Evolutionary conservation across 805 yeast genomes (phyloP).

Genomic region (Nakazawaea populi): DNA sequence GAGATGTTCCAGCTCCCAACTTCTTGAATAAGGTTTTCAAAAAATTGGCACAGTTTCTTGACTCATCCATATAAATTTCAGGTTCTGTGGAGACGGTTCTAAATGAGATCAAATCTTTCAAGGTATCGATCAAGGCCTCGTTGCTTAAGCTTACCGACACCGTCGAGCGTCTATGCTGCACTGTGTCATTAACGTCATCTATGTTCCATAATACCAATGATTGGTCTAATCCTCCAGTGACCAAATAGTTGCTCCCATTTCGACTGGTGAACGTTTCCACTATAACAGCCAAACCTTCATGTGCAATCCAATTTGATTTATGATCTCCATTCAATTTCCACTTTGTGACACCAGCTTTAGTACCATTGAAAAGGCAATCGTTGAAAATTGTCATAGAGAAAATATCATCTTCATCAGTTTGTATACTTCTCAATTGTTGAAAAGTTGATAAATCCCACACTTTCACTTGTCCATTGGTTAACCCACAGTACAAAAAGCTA

Average conservation of each 20-base stretch:
- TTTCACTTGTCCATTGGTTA: conserved; percentile 66
- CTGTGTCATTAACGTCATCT: conserved; percentile 15
- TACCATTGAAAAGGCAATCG: conserved; percentile 59
- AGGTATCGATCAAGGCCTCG: conserved; percentile 58
- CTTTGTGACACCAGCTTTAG: conserved; percentile 43
- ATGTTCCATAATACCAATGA: conserved; percentile 72
- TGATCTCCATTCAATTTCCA: conserved; percentile 44
- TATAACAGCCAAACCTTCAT: conserved; percentile 52
- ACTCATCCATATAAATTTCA: conserved; percentile 63
- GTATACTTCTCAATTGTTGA: conserved; percentile 51
- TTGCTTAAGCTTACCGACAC: conserved; percentile 23
- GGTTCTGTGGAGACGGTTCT: conserved; percentile 76
- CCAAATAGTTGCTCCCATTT: conserved; percentile 32
- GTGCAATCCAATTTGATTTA: conserved; percentile 43
- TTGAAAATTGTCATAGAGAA: conserved; percentile 52
- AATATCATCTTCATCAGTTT: conserved; percentile 42
- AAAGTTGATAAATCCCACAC: conserved; percentile 84
- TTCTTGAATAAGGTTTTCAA: conserved; percentile 54
- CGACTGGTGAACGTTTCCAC: conserved; percentile 39
- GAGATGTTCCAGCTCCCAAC: conserved; percentile 65
- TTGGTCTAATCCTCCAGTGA: conserved; percentile 68
- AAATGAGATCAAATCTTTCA: conserved; percentile 58
- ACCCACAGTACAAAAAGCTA: conserved; percentile 78
- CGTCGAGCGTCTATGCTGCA: conserved; percentile 3
- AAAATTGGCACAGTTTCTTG: conserved; percentile 81